phyloP scores from a whole-genome alignment of 495 filamentous ascomycete species.

The Recurvomyces mirabilis region DNA sequence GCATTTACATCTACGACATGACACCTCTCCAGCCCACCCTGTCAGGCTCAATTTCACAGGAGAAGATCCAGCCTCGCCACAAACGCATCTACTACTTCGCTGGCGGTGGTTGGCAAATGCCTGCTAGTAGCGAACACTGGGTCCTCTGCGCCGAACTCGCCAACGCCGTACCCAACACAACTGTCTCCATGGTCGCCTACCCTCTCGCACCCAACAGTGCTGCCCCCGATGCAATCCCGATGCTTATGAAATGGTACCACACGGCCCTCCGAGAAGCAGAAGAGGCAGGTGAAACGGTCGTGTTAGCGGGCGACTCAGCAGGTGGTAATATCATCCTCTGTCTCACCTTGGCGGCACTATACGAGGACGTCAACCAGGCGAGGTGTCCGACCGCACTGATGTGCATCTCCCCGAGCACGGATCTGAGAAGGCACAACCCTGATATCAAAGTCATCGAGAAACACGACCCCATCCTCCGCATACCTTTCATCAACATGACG shows the following conservation, averaged over 20 bases:
- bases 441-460: constrained; percentile 24
- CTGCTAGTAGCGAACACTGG: constrained; percentile 30
- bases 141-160: constrained; percentile 25
- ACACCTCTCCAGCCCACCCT: no score
- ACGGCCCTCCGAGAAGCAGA: constrained; percentile 14
- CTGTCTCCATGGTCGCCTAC: constrained; percentile 23
- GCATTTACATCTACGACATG: constrained; percentile 28
- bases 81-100: constrained; percentile 32
- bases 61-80: constrained; percentile 3
- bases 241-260: constrained; percentile 22
- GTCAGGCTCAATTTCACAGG: no score
- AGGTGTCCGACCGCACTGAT: constrained; percentile 21
- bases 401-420: constrained; percentile 31
- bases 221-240: constrained; percentile 22
- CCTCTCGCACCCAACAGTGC: constrained; percentile 28
- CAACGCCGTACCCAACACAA: constrained; percentile 14
- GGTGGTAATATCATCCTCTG: constrained; percentile 30
- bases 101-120: constrained; percentile 31
- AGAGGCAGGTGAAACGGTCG: constrained; percentile 20
- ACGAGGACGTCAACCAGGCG: background rate
- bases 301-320: constrained; percentile 26
- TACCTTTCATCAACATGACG: constrained; percentile 23
- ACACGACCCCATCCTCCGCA: constrained; percentile 32
- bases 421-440: constrained; percentile 32
- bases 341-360: constrained; percentile 27